A percentile compares a stretch with the other conserved stretches of the same genome.
These are phyloP conservation scores for Neonectria punicea DNA, from an alignment of 2,329 filamentous ascomycete genomes.

Conservation along the genomic window DNA sequence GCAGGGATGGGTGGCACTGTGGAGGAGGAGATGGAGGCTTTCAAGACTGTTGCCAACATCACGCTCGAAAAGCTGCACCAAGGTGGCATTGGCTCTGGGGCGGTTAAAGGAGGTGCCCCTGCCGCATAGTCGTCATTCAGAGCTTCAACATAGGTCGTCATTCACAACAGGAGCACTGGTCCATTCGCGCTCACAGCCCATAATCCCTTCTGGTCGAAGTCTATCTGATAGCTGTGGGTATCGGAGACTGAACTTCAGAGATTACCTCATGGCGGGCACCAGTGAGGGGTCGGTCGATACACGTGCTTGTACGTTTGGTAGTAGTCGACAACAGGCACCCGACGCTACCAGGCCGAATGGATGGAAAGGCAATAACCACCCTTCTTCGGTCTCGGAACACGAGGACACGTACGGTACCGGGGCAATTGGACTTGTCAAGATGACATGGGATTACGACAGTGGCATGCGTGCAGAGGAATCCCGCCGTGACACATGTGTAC, in stretches of 20 bases:
- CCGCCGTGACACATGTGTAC: conserved; percentile 31
- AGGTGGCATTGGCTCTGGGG: conserved; percentile 22
- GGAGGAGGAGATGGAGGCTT: conserved; percentile 94
- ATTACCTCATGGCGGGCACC: background rate
- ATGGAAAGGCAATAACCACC: background rate
- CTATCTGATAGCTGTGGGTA: background rate
- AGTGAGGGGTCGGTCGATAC: background rate
- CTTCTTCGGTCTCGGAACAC: background rate
- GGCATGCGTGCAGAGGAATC: conserved; percentile 23
- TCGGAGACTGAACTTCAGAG: background rate
- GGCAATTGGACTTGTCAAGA: conserved; percentile 29
- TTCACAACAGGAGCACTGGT: background rate
- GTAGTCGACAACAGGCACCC: background rate
- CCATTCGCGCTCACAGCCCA: background rate
- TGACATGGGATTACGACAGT: conserved; percentile 34
- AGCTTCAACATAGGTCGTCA: background rate
- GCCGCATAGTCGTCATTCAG: background rate
- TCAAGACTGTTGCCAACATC: conserved; percentile 78
- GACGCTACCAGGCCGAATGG: background rate
- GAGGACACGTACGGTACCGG: background rate
- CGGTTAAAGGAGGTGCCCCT: conserved; percentile 8
- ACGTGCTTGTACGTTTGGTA: background rate
- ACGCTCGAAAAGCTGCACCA: conserved; percentile 54
- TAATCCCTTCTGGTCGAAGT: background rate
- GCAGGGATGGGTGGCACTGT: conserved; percentile 81